Evolutionary conservation across 2,329 filamentous ascomycete genomes (phyloP), one percentile per base, ranked within the genome.

Genomic region (Fusarium sublunatum): DNA sequence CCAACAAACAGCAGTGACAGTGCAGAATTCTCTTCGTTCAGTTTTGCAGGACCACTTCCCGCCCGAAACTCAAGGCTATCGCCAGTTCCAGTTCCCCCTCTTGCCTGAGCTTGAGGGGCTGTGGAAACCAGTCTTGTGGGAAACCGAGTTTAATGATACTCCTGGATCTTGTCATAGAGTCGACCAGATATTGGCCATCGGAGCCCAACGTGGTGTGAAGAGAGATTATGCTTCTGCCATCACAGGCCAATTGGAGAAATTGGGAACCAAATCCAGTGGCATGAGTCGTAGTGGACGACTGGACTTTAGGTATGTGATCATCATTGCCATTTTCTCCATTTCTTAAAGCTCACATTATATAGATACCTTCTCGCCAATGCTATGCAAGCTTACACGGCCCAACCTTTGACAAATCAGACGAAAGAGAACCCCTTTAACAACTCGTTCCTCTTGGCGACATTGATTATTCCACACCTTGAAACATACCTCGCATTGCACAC

Each of bases 331-430:
- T 22, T 6, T 32, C 24, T 6, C 4, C 7, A 13, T n/a, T 28
- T 6, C 24, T 13, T 15, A 38, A 52, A 41, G 53, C 65, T 60
- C 61, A 64, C 41, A 10, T 13, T 39, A 1, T 5, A 12, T 36
- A 88, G 86, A 61, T 88, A 86, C 64, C 78, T 89, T 45, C 82
- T 88, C 50, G 82, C 82, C 64, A 87, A 82, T 61, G 84, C 83
- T 5, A 86, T 88, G 81, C 86, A 88, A 70, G 77, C 80, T 1
- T 84, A 83, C 61, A 84, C 81, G 6, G 76, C 81, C 2, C 84
- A 84, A 54, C 79, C 80, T 2, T 72, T 83, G 7, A 70, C 79
- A 4, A 80, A 80, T 51, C 83, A 85, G 57, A 79, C 78, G 4
- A 78, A 80, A 29, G 81, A 82, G 53, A 85, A 85, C 62, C 85